phyloP scores from a whole-genome alignment of 2,329 filamentous ascomycete species.

The Hirsutella rhossiliensis region DNA sequence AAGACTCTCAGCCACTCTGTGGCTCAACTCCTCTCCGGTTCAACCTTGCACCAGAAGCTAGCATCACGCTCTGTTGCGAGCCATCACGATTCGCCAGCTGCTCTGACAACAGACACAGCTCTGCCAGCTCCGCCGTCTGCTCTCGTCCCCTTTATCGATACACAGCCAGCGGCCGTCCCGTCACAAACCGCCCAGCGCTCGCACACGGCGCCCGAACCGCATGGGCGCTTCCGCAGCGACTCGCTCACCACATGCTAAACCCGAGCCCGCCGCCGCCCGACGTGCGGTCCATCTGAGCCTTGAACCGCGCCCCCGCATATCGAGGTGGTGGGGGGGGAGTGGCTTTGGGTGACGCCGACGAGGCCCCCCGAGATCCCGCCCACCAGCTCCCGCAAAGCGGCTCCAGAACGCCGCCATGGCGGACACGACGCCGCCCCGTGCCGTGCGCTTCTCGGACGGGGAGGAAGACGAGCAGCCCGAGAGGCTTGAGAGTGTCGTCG shows the following conservation, averaged over 20 bases:
- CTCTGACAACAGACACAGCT: not conserved
- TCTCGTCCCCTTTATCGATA: not conserved
- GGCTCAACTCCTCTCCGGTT: too few species aligned
- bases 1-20: too few species aligned
- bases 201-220: not conserved
- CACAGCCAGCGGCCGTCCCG: not conserved
- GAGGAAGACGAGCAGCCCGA: conserved; percentile 31
- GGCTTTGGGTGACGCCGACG: not conserved
- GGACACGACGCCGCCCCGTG: conserved; percentile 38
- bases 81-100: not conserved
- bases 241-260: not conserved
- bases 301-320: not conserved
- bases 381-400: not conserved
- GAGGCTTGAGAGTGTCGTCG: conserved; percentile 21
- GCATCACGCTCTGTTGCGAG: not conserved
- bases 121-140: not conserved
- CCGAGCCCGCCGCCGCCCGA: not conserved
- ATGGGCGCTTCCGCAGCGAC: not conserved
- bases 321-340: conserved; percentile 1
- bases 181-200: not conserved
- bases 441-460: conserved; percentile 42
- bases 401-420: conserved; percentile 13
- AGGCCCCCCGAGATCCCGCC: not conserved
- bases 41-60: not conserved
- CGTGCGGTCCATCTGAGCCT: not conserved